These are phyloP conservation scores for Coemansia umbellata DNA, from an alignment of 192 early-diverging fungal genomes.

Conservation along the genomic window DNA sequence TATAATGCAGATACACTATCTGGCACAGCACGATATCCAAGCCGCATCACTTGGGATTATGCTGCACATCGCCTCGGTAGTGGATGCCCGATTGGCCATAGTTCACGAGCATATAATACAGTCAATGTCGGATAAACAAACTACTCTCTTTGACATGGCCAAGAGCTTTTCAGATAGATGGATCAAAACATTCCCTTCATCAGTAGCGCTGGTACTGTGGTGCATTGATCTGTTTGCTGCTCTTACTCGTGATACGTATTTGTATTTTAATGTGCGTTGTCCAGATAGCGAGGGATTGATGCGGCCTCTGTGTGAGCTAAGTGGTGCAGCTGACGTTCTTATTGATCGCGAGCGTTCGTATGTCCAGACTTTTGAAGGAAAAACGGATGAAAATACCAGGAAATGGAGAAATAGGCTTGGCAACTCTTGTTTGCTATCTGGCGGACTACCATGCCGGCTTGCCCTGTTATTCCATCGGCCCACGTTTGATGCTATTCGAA, in stretches of 20 bases:
- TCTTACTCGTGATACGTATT: slow-evolving; percentile 42
- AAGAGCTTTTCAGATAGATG: slow-evolving; percentile 31
- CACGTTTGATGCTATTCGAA: slow-evolving; percentile 42
- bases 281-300: slow-evolving; percentile 30
- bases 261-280: slow-evolving; percentile 43
- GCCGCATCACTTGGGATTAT: slow-evolving; percentile 43
- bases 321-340: slow-evolving; percentile 3
- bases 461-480: slow-evolving; percentile 45
- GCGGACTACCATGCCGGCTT: slow-evolving; percentile 34
- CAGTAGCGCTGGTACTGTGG: slow-evolving; percentile 47
- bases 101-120: slow-evolving; percentile 40
- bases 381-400: too few species aligned
- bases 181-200: slow-evolving; percentile 29
- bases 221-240: slow-evolving; percentile 46
- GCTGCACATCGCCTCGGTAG: slow-evolving; percentile 40
- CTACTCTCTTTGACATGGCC: slow-evolving; percentile 7
- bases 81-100: slow-evolving; percentile 38
- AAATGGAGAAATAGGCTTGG: too few species aligned
- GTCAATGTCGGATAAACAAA: slow-evolving; percentile 1
- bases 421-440: slow-evolving; percentile 19
- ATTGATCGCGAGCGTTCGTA: slow-evolving; percentile 14
- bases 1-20: slow-evolving; percentile 43
- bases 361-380: slow-evolving; percentile 20
- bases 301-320: slow-evolving; percentile 34
- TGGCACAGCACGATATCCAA: slow-evolving; percentile 49